Percentiles rank a stretch among this genome's conserved stretches.
phyloP scores from a whole-genome alignment of 768 basidiomycete genomes.

The Pleurotus cornucopiae region DNA sequence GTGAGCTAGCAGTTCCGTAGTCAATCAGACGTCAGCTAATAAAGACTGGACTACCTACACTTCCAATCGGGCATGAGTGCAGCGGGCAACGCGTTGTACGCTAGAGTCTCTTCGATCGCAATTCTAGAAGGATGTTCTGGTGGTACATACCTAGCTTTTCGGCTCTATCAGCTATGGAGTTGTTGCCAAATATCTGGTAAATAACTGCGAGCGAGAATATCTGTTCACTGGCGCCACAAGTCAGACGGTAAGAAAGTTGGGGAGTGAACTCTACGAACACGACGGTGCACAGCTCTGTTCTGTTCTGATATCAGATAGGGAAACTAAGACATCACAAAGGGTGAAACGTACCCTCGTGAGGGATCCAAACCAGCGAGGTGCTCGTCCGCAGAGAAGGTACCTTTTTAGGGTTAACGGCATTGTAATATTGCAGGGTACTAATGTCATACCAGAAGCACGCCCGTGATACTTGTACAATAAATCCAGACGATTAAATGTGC shows the following conservation, averaged over 20 bases:
- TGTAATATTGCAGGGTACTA: too few species aligned
- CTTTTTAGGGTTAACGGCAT: conserved; percentile 8
- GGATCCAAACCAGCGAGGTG: conserved; percentile 38
- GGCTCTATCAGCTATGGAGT: conserved; percentile 34
- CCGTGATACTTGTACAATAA: conserved; percentile 37
- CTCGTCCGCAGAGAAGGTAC: conserved; percentile 38
- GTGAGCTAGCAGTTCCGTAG: conserved; percentile 22
- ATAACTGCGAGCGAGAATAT: conserved; percentile 38
- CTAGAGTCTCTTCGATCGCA: conserved; percentile 14
- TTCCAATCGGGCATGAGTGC: conserved; percentile 35
- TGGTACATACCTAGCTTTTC: conserved; percentile 30
- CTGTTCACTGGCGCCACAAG: conserved; percentile 27
- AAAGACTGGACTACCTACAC: conserved; percentile 19
- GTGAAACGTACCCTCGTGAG: conserved; percentile 29
- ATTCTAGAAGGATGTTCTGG: not conserved
- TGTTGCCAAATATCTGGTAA: conserved; percentile 37
- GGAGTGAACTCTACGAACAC: conserved; percentile 23
- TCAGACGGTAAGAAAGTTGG: not conserved
- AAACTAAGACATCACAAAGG: not conserved
- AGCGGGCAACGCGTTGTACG: conserved; percentile 37
- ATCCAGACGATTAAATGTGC: conserved; percentile 32
- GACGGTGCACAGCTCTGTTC: conserved; percentile 36
- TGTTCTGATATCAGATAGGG: conserved; percentile 3
- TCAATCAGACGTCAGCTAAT: not conserved
- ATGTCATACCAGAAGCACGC: conserved; percentile 25